These are phyloP conservation scores for Amaranthus hypochondriacus DNA, from an alignment of 148 eudicot species.

Conservation along the genomic window DNA sequence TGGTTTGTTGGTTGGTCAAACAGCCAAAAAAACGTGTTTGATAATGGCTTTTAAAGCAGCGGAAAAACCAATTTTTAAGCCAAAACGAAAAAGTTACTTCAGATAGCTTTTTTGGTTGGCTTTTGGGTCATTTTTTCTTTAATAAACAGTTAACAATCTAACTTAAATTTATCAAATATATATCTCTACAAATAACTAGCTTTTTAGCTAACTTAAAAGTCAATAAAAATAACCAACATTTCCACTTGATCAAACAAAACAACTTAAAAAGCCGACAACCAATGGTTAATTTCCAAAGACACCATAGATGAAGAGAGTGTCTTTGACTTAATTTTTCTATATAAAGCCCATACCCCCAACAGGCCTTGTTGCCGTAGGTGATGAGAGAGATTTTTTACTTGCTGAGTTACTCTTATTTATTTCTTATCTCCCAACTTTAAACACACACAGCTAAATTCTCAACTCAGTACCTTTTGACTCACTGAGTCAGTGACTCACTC, in stretches of 20 bases:
- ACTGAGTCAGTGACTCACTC: neutral
- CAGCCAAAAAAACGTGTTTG: no score
- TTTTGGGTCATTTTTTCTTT: no score
- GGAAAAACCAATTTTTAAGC: no score
- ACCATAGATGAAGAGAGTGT: neutral
- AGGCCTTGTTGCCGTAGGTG: neutral
- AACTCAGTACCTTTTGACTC: slow-evolving; percentile 12
- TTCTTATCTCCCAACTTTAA: neutral
- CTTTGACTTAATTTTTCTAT: neutral
- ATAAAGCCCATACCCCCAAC: neutral
- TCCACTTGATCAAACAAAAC: neutral
- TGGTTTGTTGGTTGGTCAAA: no score
- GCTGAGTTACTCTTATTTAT: neutral
- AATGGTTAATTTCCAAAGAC: neutral
- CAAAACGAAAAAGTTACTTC: no score
- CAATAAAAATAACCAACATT: no score
- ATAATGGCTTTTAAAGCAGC: no score
- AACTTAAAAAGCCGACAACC: neutral
- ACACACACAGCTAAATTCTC: neutral
- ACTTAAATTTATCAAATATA: no score
- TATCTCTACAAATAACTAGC: no score
- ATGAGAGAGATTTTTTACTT: neutral
- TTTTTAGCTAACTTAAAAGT: no score
- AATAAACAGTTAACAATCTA: no score
- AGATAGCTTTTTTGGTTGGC: no score